Evolutionary conservation across 2,329 filamentous ascomycete genomes (phyloP), one percentile per base, ranked within the genome.

Genomic region (Epicoccum nigrum): DNA sequence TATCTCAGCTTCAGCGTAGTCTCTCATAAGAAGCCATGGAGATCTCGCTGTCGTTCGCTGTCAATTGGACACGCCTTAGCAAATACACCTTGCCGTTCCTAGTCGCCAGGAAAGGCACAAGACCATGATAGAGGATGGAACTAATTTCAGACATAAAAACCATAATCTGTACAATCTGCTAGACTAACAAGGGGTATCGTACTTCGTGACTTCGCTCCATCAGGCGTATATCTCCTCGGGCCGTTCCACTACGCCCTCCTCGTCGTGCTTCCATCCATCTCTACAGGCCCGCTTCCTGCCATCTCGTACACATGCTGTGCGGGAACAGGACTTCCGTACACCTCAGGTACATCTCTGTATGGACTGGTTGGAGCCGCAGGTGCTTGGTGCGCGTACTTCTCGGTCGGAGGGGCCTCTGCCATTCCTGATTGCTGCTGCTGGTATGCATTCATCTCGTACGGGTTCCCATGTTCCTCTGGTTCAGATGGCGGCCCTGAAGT

Each of bases 381-480:
- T 12, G 37, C 31, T 12, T 47, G 32, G 7, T 54, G 40, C 17
- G 37, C 49, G 20, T 59, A 59, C 20, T 59, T 59, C 27, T 55
- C 51, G 4, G 17, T 41, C 12, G 47, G 32, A 6, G 32, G 43
- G 11, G 44, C 32, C 13, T 52, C 43, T 6, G 25, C 49, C 27
- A 52, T 46, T 7, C 27, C 49, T 17, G 23, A n/a, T 2, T 52
- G 27, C 38, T 38, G 42, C 21, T 45, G 47, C 8, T 50, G 32
- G 27, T 40, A 44, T 7, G 50, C 46, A 16, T 43, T 48, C 17
- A 45, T 17, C n/a, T 41, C 45, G 21, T 59, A 57, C 3, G 54
- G 53, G 15, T 56, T 59, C 2, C 48, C 37, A 6, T 35, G 31
- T 17, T 48, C 44, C 19, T 59, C 54, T 8, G 50, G 34, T 31